Conservation (phyloP, 2,329 filamentous ascomycete genomes). For the Sclerotiophoma versabilis region DNA sequence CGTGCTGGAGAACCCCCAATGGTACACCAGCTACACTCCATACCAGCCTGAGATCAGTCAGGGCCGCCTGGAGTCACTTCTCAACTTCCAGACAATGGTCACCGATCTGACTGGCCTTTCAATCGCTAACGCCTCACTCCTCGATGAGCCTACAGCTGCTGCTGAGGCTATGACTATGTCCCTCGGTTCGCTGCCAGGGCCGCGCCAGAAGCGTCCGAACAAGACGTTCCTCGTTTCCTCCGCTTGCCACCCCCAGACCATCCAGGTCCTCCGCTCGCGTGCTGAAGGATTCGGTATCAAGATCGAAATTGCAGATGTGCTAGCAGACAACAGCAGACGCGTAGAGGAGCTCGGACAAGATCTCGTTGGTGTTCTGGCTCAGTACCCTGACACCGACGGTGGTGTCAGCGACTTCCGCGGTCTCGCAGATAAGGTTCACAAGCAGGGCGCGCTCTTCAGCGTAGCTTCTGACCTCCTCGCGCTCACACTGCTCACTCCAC, state of each 20-base stretch:
- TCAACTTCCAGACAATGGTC: conserved; percentile 96
- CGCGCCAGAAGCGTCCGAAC: conserved; percentile 74
- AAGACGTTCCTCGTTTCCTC: conserved; percentile 88
- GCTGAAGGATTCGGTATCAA: conserved; percentile 91
- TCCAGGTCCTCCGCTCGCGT: conserved; percentile 81
- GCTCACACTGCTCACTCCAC: conserved; percentile 84
- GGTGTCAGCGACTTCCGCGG: conserved; percentile 76
- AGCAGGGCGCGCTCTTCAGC: conserved; percentile 78
- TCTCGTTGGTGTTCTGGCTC: conserved; percentile 87
- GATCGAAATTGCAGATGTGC: conserved; percentile 75
- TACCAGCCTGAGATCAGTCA: conserved; percentile 98
- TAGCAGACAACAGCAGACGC: conserved; percentile 67
- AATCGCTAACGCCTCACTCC: conserved; percentile 87
- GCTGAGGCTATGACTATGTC: conserved; percentile 97
- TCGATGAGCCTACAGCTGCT: conserved; percentile 91
- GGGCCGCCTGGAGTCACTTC: conserved; percentile 85
- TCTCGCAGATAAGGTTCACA: conserved; percentile 79
- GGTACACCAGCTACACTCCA: conserved; percentile 98
- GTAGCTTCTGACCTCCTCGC: conserved; percentile 90
- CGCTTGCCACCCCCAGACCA: conserved; percentile 83
- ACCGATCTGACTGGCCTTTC: conserved; percentile 85
- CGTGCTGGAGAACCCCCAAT: conserved; percentile 88
- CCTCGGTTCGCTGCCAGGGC: conserved; percentile 73
- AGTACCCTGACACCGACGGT: conserved; percentile 91
- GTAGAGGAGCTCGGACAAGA: conserved; percentile 80